Evolutionary conservation across 495 filamentous ascomycete species (phyloP).

Genomic region (Gamarada debralockiae): DNA sequence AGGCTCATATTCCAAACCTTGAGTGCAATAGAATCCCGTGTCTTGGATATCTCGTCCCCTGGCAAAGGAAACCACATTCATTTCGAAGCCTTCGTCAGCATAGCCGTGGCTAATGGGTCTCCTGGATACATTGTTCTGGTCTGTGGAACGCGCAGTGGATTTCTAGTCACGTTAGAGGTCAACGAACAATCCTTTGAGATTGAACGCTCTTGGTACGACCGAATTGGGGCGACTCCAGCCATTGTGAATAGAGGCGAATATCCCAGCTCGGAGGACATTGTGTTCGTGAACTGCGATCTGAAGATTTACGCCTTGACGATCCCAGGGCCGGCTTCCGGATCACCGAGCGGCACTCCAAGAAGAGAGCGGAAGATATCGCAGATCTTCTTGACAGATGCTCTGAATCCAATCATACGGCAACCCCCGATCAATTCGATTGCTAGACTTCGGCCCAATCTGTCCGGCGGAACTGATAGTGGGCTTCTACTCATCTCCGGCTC

Average conservation of each 20-base stretch:
- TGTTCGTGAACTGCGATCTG: slow-evolving; percentile 22
- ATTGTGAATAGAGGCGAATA: slow-evolving; percentile 10
- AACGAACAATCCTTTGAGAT: slow-evolving; percentile 7
- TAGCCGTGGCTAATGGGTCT: background rate
- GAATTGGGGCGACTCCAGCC: slow-evolving; percentile 15
- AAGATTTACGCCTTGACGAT: slow-evolving; percentile 12
- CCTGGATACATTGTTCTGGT: slow-evolving; percentile 5
- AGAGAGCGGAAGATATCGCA: slow-evolving; percentile 8
- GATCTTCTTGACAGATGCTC: slow-evolving; percentile 24
- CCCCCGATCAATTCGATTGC: slow-evolving; percentile 17
- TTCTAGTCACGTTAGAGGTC: slow-evolving; percentile 16
- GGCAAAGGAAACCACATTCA: background rate
- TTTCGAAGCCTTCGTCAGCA: slow-evolving; percentile 19
- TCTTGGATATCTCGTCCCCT: slow-evolving; percentile 1
- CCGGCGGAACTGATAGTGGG: slow-evolving; percentile 3
- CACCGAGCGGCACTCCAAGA: background rate
- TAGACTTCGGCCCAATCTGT: slow-evolving; percentile 6
- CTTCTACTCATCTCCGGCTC: slow-evolving; percentile 27
- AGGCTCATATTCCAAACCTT: slow-evolving; percentile 10
- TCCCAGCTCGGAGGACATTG: background rate
- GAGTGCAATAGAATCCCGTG: background rate
- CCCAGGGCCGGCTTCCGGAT: background rate
- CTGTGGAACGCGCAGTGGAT: slow-evolving; percentile 20
- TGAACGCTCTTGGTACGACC: background rate
- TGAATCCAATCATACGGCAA: slow-evolving; percentile 9